phyloP scores from a whole-genome alignment of 2,329 filamentous ascomycete genomes.

The Cercospora berteroae region DNA sequence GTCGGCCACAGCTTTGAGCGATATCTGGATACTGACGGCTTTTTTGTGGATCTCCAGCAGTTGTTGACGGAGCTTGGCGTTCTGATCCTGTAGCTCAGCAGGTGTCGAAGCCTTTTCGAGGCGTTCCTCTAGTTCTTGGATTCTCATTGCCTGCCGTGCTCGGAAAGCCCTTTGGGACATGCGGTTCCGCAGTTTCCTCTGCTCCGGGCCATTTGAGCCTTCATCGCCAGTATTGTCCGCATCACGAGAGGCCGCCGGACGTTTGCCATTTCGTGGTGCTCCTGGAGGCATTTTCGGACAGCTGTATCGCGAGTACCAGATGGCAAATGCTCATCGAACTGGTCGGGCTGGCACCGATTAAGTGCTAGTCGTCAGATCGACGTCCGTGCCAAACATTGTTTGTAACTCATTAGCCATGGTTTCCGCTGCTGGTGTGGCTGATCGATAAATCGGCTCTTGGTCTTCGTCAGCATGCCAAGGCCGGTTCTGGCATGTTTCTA shows the following conservation, averaged over 20 bases:
- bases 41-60: background rate
- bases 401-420: background rate
- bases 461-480: background rate
- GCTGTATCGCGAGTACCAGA: background rate
- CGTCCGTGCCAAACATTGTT: background rate
- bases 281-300: background rate
- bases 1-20: background rate
- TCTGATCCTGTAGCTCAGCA: constrained; percentile 2
- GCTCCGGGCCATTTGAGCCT: background rate
- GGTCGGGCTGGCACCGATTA: background rate
- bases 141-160: constrained; percentile 3
- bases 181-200: background rate
- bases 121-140: background rate
- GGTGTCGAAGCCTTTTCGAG: background rate
- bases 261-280: background rate
- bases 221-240: background rate
- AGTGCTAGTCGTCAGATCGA: background rate
- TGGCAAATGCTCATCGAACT: background rate
- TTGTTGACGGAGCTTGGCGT: background rate
- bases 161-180: constrained; percentile 1
- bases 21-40: background rate
- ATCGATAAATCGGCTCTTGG: background rate
- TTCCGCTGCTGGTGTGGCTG: background rate
- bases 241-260: background rate
- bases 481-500: background rate